These are phyloP conservation scores for Ammopiptanthus mongolicus DNA, from an alignment of 306 rosid species.

Conservation along the genomic window DNA sequence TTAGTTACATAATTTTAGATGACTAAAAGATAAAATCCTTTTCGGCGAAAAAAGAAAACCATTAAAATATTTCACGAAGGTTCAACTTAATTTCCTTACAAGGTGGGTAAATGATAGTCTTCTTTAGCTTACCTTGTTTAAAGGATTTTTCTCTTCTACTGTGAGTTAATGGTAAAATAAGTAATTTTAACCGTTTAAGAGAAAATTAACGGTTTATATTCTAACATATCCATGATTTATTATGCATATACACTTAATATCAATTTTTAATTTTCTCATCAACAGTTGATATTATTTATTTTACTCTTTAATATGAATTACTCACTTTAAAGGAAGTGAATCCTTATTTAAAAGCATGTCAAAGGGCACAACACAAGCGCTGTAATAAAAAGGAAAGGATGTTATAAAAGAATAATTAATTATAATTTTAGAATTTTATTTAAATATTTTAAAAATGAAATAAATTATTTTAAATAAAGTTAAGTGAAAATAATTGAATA, in stretches of 20 bases:
- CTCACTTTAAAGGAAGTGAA: too few relatives aligned
- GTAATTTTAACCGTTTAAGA: too few relatives aligned
- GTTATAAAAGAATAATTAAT: neutral
- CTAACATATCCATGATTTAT: too few relatives aligned
- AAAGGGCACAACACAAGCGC: neutral
- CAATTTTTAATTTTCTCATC: too few relatives aligned
- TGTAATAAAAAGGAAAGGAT: neutral
- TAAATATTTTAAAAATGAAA: neutral
- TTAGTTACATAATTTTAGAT: neutral
- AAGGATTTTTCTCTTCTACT: too few relatives aligned
- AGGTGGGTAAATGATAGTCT: neutral
- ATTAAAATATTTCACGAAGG: neutral
- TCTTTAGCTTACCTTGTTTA: neutral
- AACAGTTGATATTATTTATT: too few relatives aligned
- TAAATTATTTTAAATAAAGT: neutral
- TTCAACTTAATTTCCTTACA: neutral
- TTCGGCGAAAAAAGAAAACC: neutral
- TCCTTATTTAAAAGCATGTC: neutral
- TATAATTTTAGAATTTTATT: neutral
- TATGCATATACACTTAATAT: too few relatives aligned
- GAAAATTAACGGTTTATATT: too few relatives aligned
- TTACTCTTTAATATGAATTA: too few relatives aligned
- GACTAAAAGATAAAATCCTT: neutral
- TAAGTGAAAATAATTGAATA: neutral
- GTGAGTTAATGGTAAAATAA: too few relatives aligned